phyloP scores from a whole-genome alignment of 441 rosid species.

The Populus trichocarpa region DNA sequence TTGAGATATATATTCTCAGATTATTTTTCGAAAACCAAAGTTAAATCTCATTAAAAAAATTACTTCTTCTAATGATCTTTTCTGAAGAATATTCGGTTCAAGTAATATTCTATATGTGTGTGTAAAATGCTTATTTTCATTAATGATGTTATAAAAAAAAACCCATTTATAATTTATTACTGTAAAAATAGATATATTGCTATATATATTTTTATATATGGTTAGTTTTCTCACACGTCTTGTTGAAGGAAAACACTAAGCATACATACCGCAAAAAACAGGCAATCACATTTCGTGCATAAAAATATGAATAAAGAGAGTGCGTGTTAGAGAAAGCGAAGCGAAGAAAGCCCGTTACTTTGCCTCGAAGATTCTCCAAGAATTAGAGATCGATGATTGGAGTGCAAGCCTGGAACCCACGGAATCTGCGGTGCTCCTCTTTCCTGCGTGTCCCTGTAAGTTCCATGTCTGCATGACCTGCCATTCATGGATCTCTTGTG shows the following conservation, averaged over 20 bases:
- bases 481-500: slow-evolving; percentile 19
- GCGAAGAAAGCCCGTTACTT: slow-evolving; percentile 21
- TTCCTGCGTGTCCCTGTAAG: slow-evolving; percentile 2
- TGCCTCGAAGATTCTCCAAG: slow-evolving; percentile 19
- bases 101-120: neutral
- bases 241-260: neutral
- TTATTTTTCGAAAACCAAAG: too few relatives aligned
- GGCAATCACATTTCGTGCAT: neutral
- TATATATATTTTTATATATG: too few relatives aligned
- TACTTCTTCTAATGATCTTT: too few relatives aligned
- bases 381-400: slow-evolving; percentile 24
- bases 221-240: neutral
- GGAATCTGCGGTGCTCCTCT: slow-evolving; percentile 44
- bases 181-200: too few relatives aligned
- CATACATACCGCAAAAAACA: neutral
- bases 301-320: neutral
- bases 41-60: too few relatives aligned
- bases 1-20: too few relatives aligned
- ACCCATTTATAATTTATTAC: neutral
- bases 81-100: neutral
- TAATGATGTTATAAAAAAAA: neutral
- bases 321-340: neutral
- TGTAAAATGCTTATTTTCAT: neutral
- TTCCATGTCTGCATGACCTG: slow-evolving; percentile 13
- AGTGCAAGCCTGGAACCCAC: slow-evolving; percentile 62